Evolutionary conservation across 1,139 yeast species (phyloP), one percentile per base, ranked within the genome.

Genomic region (Candida sanyaensis): DNA sequence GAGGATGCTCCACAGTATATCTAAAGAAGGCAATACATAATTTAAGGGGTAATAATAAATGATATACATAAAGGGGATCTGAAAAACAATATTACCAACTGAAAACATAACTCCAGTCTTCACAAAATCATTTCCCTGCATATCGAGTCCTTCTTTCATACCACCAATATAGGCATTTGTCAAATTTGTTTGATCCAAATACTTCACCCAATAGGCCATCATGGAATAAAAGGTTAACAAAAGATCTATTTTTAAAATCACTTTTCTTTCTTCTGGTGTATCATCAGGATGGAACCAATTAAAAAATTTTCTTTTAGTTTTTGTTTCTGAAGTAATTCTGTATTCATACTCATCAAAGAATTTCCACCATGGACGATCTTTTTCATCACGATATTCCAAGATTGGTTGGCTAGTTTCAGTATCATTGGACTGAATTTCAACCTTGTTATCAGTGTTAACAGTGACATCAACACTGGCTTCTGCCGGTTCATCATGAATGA

Each of bases 81-180:
- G 87, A 63, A 80, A 83, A 21, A 85, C 65, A 36, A 81, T 74
- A 54, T 78, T 75, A 48, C 88, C 91, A 44, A 81, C 77, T 40
- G 68, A 75, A 63, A 78, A 84, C 60, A 83, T 64, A 23, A 78
- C 81, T 55, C 80, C 84, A 4, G 87, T 81, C 57, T 81, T 69
- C 49, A 80, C 83, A 62, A 81, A 78, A 56, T 85, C 88, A 54
- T 83, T 83, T n/a, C 88, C 88, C 52, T 73, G 64, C 81, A 87
- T 78, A 28, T 74, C 69, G 40, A 86, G 67, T 44, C 75, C 83
- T 56, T 81, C 81, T 53, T 79, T 69, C 75, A 86, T 73, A 10
- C 86, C 84, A 13, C 86, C 78, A 42, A 85, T 83, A 60, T 86
- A 86, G n/a, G 91, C 90, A 59, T 82, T 83, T 47, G 81, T 79